Percentiles rank a stretch among this genome's conserved stretches.
Evolutionary conservation across 1,284 basidiomycete genomes (phyloP).

Genomic region (Fomitiporia mediterranea): DNA sequence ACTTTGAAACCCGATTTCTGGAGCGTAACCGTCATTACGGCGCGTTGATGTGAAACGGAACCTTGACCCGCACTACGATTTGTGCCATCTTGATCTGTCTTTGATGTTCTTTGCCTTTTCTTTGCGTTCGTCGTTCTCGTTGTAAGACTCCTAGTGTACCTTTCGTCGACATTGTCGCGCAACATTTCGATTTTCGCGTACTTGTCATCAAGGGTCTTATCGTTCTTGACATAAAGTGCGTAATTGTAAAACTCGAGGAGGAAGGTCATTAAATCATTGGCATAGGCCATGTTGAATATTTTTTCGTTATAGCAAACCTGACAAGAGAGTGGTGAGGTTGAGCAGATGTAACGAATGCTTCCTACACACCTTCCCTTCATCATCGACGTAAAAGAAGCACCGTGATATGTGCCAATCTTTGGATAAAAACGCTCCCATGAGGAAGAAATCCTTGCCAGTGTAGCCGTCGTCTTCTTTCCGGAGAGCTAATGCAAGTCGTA

Average conservation of each 20-base stretch:
- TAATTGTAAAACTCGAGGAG: neutral
- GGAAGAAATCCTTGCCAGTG: neutral
- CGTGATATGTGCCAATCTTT: neutral
- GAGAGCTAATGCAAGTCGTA: neutral
- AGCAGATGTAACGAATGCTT: neutral
- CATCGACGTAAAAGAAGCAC: neutral
- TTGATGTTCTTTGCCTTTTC: neutral
- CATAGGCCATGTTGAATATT: neutral
- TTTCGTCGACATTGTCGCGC: neutral
- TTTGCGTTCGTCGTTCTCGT: too few species aligned
- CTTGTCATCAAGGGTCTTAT: neutral
- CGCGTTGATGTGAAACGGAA: neutral
- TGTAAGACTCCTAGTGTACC: neutral
- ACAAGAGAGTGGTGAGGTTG: neutral
- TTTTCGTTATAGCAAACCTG: neutral
- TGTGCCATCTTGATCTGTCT: neutral
- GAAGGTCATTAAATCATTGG: neutral
- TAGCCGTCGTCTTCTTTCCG: neutral
- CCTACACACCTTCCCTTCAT: neutral
- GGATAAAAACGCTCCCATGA: neutral
- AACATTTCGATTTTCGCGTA: neutral
- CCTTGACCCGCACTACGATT: too few species aligned
- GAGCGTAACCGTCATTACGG: neutral
- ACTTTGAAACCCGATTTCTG: neutral
- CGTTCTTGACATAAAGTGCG: neutral